Evolutionary conservation across 805 yeast genomes (phyloP).

Genomic region (Wickerhamomyces canadensis): DNA sequence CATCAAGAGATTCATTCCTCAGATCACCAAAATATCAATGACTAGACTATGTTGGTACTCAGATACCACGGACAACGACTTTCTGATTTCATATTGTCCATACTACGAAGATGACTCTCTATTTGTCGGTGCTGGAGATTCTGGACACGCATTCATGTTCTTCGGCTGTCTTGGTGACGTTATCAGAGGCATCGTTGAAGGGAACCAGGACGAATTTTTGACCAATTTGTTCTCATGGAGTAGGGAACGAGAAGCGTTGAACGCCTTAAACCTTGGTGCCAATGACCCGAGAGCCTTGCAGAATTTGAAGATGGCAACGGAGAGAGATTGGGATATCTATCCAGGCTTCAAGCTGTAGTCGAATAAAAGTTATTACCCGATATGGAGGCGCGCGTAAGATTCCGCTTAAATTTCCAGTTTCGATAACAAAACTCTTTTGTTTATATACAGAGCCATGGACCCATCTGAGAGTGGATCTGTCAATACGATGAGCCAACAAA

Average conservation of each 20-base stretch:
- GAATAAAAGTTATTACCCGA: no score
- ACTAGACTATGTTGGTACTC: conserved; percentile 32
- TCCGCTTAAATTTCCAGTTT: no score
- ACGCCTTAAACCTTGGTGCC: conserved; percentile 20
- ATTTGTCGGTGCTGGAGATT: conserved; percentile 33
- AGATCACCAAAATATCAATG: conserved; percentile 17
- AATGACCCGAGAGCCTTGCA: conserved; percentile 24
- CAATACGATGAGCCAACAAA: no score
- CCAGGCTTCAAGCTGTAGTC: background rate
- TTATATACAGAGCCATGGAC: no score
- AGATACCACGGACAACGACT: conserved; percentile 30
- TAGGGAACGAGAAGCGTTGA: conserved; percentile 20
- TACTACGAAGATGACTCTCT: conserved; percentile 23
- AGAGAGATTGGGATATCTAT: conserved; percentile 17
- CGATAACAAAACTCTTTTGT: no score
- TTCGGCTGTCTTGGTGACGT: conserved; percentile 29
- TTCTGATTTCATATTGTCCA: conserved; percentile 31
- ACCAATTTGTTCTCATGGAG: conserved; percentile 23
- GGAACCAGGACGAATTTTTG: conserved; percentile 14
- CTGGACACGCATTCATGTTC: conserved; percentile 35
- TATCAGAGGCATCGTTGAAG: conserved; percentile 16
- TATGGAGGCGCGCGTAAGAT: no score
- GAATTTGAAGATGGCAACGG: conserved; percentile 21
- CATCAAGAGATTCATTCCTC: conserved; percentile 23
- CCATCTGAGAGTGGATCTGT: no score